phyloP scores from a whole-genome alignment of 306 rosid genomes.

The Begonia peltatifolia region DNA sequence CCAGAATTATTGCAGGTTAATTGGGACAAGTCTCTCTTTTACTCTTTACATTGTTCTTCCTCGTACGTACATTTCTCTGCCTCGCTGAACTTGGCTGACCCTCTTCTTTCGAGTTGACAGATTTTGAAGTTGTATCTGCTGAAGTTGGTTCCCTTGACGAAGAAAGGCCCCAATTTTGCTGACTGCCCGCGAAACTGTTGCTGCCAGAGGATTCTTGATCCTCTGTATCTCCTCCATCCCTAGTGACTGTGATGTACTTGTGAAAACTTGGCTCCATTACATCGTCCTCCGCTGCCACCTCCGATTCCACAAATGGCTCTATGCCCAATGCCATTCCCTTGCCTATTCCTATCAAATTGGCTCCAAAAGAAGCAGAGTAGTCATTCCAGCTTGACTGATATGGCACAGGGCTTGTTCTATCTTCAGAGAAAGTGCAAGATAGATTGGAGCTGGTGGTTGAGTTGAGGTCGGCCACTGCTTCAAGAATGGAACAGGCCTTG shows the following conservation, averaged over 20 bases:
- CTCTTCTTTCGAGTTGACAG: constrained; percentile 18
- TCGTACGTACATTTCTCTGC: constrained; percentile 14
- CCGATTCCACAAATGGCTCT: constrained; percentile 64
- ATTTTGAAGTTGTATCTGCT: no score
- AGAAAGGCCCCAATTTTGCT: constrained; percentile 24
- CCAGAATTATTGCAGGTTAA: no score
- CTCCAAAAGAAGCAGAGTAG: no score
- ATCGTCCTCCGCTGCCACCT: constrained; percentile 51
- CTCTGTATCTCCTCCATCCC: constrained; percentile 35
- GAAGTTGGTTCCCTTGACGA: constrained; percentile 64
- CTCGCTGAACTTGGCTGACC: neutral
- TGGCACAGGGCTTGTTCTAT: constrained; percentile 7
- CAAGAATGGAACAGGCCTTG: constrained; percentile 83
- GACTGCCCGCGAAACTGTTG: constrained; percentile 42
- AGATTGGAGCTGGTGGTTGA: constrained; percentile 35
- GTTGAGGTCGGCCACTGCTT: constrained; percentile 95
- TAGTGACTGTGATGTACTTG: constrained; percentile 58
- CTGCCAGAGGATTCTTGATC: constrained; percentile 74
- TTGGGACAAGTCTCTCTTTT: constrained; percentile 19
- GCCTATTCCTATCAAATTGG: neutral
- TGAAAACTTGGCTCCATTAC: constrained; percentile 71
- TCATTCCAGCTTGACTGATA: constrained; percentile 27
- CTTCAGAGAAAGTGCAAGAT: constrained; percentile 33
- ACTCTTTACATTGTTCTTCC: constrained; percentile 20
- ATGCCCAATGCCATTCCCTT: constrained; percentile 3